phyloP scores from a whole-genome alignment of 208 protist genomes.

The Wallacemonas sp. region DNA sequence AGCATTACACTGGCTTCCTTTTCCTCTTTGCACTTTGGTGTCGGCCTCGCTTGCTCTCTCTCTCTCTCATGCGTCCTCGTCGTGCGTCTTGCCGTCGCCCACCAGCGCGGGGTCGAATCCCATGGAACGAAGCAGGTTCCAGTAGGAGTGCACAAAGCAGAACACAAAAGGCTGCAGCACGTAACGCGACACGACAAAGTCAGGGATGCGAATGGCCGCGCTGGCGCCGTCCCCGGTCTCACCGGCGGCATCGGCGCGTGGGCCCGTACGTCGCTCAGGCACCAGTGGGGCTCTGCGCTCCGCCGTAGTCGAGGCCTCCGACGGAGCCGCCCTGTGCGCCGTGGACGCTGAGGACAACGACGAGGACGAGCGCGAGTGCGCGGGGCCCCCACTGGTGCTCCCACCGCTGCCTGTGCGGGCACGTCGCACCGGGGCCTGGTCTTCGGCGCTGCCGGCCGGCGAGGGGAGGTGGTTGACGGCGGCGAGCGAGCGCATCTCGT shows the following conservation, averaged over 20 bases:
- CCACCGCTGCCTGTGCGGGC: no score
- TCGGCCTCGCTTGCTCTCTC: not conserved
- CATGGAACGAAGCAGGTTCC: slow-evolving; percentile 54
- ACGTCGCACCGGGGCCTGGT: no score
- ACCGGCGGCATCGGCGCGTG: not conserved
- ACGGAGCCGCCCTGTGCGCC: no score
- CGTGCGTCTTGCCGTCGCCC: not conserved
- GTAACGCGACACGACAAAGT: slow-evolving; percentile 44
- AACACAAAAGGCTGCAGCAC: slow-evolving; percentile 47
- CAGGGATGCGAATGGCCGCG: slow-evolving; percentile 16
- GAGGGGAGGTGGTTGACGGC: slow-evolving; percentile 14
- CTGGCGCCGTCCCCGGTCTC: not conserved
- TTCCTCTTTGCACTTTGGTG: not conserved
- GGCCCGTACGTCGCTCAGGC: no score
- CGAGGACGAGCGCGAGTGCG: no score
- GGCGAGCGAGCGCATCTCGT: slow-evolving; percentile 29
- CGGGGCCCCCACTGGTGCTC: no score
- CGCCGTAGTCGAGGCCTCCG: no score
- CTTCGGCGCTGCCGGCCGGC: no score
- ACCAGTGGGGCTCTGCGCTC: no score
- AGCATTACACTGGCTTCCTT: no score
- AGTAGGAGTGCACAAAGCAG: slow-evolving; percentile 58
- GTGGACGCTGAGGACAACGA: no score
- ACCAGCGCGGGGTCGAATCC: slow-evolving; percentile 34
- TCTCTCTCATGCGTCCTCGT: not conserved